Evolutionary conservation across 1,284 basidiomycete species (phyloP).

Genomic region (Mycena citricolor): DNA sequence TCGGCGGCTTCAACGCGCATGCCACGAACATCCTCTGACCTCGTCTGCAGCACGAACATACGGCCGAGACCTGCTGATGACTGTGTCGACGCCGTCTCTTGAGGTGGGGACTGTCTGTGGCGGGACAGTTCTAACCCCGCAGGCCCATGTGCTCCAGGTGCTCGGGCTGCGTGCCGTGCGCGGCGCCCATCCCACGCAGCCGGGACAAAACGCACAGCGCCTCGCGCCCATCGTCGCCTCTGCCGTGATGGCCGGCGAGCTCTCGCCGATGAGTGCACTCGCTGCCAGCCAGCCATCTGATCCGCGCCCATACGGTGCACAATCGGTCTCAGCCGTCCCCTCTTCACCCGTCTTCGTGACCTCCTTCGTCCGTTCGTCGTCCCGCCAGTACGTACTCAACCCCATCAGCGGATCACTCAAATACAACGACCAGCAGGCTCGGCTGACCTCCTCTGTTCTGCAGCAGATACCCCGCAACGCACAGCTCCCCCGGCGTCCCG

Average conservation of each 20-base stretch:
- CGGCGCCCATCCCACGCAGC: constrained; percentile 80
- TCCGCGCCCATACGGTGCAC: constrained; percentile 86
- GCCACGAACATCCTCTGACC: constrained; percentile 83
- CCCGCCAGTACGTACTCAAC: constrained; percentile 68
- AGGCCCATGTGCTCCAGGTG: constrained; percentile 87
- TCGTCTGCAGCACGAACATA: constrained; percentile 70
- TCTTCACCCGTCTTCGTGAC: constrained; percentile 57
- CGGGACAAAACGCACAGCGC: constrained; percentile 84
- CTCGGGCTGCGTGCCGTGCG: constrained; percentile 86
- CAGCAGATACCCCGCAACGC: constrained; percentile 72
- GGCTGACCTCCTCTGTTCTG: constrained; percentile 65
- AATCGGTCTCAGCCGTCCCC: constrained; percentile 67
- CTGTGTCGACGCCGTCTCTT: constrained; percentile 92
- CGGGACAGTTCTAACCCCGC: constrained; percentile 88
- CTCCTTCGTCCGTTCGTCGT: constrained; percentile 65
- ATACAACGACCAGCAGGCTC: neutral
- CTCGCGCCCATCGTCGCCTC: constrained; percentile 87
- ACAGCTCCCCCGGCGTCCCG: constrained; percentile 73
- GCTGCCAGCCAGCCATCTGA: constrained; percentile 92
- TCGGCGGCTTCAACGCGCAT: constrained; percentile 99
- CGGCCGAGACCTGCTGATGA: constrained; percentile 89
- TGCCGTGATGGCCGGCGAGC: constrained; percentile 93
- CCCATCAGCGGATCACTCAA: neutral
- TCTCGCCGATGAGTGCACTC: constrained; percentile 85
- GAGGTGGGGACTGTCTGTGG: constrained; percentile 97